A percentile compares a stretch with the other conserved stretches of the same genome.
Conservation (phyloP, 2,329 filamentous ascomycete genomes). For the Xylariaceae sp. region DNA sequence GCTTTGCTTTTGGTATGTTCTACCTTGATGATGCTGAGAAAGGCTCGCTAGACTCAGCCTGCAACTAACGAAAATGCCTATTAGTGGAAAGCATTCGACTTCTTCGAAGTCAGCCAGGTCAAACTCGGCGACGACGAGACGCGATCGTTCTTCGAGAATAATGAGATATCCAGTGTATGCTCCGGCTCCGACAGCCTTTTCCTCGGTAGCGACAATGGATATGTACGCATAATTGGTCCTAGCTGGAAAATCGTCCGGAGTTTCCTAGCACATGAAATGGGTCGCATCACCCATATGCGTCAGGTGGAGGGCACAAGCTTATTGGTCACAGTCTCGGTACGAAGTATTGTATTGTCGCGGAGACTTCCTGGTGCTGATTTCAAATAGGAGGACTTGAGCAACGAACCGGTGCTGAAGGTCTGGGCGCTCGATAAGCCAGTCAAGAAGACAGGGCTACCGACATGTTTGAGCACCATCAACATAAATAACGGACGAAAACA, state of each 20-base stretch:
- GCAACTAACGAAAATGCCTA: slow-evolving; percentile 23
- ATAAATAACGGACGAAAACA: slow-evolving; percentile 91
- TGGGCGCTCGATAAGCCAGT: slow-evolving; percentile 95
- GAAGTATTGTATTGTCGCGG: not conserved
- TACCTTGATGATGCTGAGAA: not conserved
- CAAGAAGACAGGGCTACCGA: slow-evolving; percentile 90
- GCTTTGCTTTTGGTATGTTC: slow-evolving; percentile 44
- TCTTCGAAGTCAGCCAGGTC: slow-evolving; percentile 94
- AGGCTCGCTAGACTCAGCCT: not conserved
- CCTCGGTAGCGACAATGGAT: slow-evolving; percentile 83
- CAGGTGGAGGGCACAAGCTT: slow-evolving; percentile 88
- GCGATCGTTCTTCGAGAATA: slow-evolving; percentile 79
- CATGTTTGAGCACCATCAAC: slow-evolving; percentile 82
- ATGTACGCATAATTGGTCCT: slow-evolving; percentile 85
- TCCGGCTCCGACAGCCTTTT: slow-evolving; percentile 91
- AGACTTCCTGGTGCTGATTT: slow-evolving; percentile 36
- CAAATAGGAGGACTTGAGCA: slow-evolving; percentile 79
- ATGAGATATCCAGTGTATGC: slow-evolving; percentile 81
- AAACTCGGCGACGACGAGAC: slow-evolving; percentile 80
- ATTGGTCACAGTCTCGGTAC: slow-evolving; percentile 78
- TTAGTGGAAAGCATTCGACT: slow-evolving; percentile 99
- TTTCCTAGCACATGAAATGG: slow-evolving; percentile 85
- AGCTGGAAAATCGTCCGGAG: slow-evolving; percentile 85
- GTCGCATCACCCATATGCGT: slow-evolving; percentile 87
- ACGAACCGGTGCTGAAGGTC: slow-evolving; percentile 91